Conservation (phyloP, 345 rosid genomes). For the Anacardium occidentale region DNA sequence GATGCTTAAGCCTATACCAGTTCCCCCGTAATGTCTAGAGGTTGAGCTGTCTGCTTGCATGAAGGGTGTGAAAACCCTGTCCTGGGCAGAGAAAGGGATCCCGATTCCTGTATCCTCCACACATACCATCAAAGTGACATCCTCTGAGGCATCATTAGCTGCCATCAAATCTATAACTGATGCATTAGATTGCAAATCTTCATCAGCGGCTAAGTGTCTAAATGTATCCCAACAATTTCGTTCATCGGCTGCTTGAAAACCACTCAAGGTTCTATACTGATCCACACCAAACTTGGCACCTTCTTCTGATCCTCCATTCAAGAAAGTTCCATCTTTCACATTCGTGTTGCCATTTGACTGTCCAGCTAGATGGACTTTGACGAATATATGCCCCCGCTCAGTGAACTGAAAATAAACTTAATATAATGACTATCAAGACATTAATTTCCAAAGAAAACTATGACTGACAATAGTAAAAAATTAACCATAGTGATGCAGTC, state of each 20-base stretch:
- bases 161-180: slow-evolving; percentile 33
- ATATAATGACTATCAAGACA: slow-evolving; percentile 12
- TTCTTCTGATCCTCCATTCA: slow-evolving; percentile 57
- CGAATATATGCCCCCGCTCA: slow-evolving; percentile 88
- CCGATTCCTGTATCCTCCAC: slow-evolving; percentile 99
- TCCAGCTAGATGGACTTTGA: slow-evolving; percentile 80
- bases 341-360: slow-evolving; percentile 40
- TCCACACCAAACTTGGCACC: slow-evolving; percentile 23
- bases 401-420: slow-evolving; percentile 63
- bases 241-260: slow-evolving; percentile 86
- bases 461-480: not conserved
- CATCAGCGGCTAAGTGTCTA: slow-evolving; percentile 56
- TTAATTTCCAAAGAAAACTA: not conserved
- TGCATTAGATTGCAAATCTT: slow-evolving; percentile 33
- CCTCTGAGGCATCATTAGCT: slow-evolving; percentile 38
- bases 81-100: slow-evolving; percentile 80
- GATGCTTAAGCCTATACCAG: slow-evolving; percentile 97
- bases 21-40: slow-evolving; percentile 87
- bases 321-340: slow-evolving; percentile 34
- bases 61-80: slow-evolving; percentile 88
- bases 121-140: slow-evolving; percentile 61
- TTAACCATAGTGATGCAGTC: not conserved
- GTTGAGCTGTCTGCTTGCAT: slow-evolving; percentile 99
- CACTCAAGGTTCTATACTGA: slow-evolving; percentile 76
- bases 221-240: slow-evolving; percentile 84